Conservation (phyloP, 768 basidiomycete species). For the Daedaleopsis sinensis region DNA sequence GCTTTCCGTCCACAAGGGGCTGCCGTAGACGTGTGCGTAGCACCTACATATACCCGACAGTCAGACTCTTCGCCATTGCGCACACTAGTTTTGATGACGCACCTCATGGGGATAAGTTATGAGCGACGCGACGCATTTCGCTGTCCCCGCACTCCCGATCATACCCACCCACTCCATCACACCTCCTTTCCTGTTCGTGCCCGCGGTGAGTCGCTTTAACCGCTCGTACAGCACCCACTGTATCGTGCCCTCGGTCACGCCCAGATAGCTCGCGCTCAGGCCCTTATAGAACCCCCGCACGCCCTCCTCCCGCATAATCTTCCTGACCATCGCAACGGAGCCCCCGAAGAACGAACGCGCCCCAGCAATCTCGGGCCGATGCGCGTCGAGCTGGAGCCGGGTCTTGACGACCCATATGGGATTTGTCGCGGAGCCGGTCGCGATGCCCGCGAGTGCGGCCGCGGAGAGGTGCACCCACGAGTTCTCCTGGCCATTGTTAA, state of each 20-base stretch:
- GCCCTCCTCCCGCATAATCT: constrained; percentile 83
- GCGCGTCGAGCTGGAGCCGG: constrained; percentile 70
- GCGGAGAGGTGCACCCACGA: constrained; percentile 83
- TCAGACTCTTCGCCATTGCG: neutral
- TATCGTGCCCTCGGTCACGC: constrained; percentile 94
- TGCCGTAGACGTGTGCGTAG: constrained; percentile 92
- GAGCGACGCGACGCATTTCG: constrained; percentile 91
- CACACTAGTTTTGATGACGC: constrained; percentile 26
- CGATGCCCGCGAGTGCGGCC: constrained; percentile 84
- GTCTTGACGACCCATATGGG: constrained; percentile 99
- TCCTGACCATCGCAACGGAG: constrained; percentile 62
- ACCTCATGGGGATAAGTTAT: constrained; percentile 99
- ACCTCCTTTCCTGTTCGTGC: constrained; percentile 58
- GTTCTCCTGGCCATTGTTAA: constrained; percentile 83
- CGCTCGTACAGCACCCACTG: constrained; percentile 98
- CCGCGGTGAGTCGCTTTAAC: constrained; percentile 70
- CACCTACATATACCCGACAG: constrained; percentile 51
- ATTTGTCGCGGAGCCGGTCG: constrained; percentile 90
- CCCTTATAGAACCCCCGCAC: constrained; percentile 92
- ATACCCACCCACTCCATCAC: constrained; percentile 75
- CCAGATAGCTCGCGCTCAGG: constrained; percentile 90
- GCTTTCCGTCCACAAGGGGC: constrained; percentile 72
- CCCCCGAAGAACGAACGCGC: constrained; percentile 45
- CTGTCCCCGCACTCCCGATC: constrained; percentile 88
- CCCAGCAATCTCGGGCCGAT: constrained; percentile 7